Base-by-base conservation (phyloP, 2,329 filamentous ascomycete species). In the Colletotrichum sp. region DNA sequence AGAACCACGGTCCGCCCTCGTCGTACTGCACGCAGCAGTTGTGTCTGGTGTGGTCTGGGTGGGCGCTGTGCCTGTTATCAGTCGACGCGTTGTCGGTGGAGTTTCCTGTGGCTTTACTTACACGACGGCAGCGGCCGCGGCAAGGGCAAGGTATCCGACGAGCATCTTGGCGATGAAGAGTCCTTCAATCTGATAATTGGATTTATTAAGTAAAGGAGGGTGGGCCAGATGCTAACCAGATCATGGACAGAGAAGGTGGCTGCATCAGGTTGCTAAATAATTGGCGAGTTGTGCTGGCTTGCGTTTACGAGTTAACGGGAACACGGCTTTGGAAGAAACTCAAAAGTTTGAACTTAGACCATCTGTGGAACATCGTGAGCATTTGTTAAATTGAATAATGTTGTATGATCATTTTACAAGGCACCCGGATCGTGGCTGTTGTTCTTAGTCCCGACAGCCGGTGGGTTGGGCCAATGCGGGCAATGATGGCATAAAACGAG, bases 201-300 rank as follows among this genome's bases (percentile, higher is more conserved):
- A 7, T 12, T 2, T n/a, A 1, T 18, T 6, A 9, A 39, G 16
- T 1, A 39, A 18, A 1, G 16, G 7, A 3, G 2, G 13, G 6
- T 14, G 30, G 4, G 4, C 16, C 6, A 18, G 7, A 43, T 43
- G 36, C 16, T 43, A 0, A 0, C 8, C 0, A 10, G 0, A 43
- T 43, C 0, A 0, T 43, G 36, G 36, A 0, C 7, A 10, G 36
- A 43, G 4, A 43, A n/a, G 36, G 16, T 3, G 36, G 36, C 1
- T 6, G 36, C 36, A n/a, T 6, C 1, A 16, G 4, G 8, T 0
- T 18, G 16, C 36, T 18, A 43, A 43, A 43, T 18, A 43, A 4
- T 43, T 18, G 4, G 16, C 36, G 8, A 43, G 0, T 18, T 0
- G 0, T 43, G 36, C 36, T 18, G 36, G 8, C 36, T 18, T 43